phyloP scores from a whole-genome alignment of 1,284 basidiomycete genomes.

The Pseudozyma sp. region DNA sequence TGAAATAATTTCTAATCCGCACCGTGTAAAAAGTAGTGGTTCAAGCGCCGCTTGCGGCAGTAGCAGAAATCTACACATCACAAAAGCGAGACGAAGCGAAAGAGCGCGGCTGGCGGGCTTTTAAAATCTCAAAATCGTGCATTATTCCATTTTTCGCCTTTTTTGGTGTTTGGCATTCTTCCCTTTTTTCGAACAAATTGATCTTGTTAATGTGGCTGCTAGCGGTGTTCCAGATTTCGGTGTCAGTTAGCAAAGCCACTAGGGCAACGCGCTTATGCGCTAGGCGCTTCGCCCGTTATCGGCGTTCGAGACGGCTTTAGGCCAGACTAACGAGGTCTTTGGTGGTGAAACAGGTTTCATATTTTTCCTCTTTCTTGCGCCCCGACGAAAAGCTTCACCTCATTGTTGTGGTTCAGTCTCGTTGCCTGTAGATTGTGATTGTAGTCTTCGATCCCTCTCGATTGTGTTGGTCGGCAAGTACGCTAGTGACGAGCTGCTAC shows the following conservation, averaged over 20 bases:
- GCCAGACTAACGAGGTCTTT: background rate
- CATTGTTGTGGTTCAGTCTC: no score
- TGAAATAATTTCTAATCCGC: background rate
- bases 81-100: background rate
- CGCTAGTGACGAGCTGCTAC: no score
- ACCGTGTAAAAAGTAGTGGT: background rate
- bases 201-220: slow-evolving; percentile 12
- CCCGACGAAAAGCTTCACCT: slow-evolving; percentile 1
- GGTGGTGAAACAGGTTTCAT: slow-evolving; percentile 22
- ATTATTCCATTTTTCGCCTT: background rate
- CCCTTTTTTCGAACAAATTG: no score
- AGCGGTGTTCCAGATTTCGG: slow-evolving; percentile 18
- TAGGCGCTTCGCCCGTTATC: background rate
- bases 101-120: slow-evolving; percentile 14
- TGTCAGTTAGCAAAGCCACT: slow-evolving; percentile 7
- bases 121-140: background rate
- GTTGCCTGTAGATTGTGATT: no score
- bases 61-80: background rate
- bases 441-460: no score
- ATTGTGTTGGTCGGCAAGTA: no score
- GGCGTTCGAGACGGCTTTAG: slow-evolving; percentile 1
- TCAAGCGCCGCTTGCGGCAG: slow-evolving; percentile 5
- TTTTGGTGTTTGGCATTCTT: background rate
- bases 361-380: slow-evolving; percentile 7
- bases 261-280: background rate